Evolutionary conservation across 2,329 filamentous ascomycete genomes (phyloP).

Genomic region (Trichoderma citrinoviride): DNA sequence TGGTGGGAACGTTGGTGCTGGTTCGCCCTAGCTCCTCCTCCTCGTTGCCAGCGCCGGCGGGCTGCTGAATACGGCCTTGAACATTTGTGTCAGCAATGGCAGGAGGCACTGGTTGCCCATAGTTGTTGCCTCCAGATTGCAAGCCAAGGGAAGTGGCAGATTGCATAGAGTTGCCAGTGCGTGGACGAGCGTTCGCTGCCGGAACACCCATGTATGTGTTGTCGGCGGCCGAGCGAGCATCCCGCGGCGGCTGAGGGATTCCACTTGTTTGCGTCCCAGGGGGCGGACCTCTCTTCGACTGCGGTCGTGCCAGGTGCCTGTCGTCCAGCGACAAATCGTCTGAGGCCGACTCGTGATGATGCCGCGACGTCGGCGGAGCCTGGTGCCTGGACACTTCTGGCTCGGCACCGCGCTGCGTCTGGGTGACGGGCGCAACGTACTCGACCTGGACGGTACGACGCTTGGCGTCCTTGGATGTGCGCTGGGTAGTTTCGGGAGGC

Average conservation of each 20-base stretch:
- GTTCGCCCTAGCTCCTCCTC: slow-evolving; percentile 63
- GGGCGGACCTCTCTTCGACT: slow-evolving; percentile 43
- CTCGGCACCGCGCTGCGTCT: slow-evolving; percentile 68
- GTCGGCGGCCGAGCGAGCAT: slow-evolving; percentile 41
- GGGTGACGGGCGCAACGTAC: slow-evolving; percentile 87
- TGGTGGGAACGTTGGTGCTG: slow-evolving; percentile 58
- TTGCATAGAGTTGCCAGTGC: slow-evolving; percentile 78
- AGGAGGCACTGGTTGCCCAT: slow-evolving; percentile 84
- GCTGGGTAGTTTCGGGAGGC: slow-evolving; percentile 54
- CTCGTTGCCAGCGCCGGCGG: slow-evolving; percentile 53
- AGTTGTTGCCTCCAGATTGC: slow-evolving; percentile 59
- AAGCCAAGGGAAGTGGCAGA: slow-evolving; percentile 65
- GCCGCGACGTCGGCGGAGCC: slow-evolving; percentile 38
- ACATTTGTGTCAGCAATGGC: slow-evolving; percentile 84
- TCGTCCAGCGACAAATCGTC: slow-evolving; percentile 42
- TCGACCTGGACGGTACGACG: slow-evolving; percentile 94
- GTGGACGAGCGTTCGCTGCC: slow-evolving; percentile 58
- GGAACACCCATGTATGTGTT: slow-evolving; percentile 43
- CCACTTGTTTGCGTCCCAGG: slow-evolving; percentile 42
- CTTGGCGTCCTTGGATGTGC: slow-evolving; percentile 80
- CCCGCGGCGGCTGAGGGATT: slow-evolving; percentile 27
- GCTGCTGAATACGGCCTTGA: slow-evolving; percentile 86
- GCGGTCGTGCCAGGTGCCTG: slow-evolving; percentile 51
- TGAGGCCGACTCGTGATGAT: slow-evolving; percentile 40
- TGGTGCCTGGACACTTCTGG: slow-evolving; percentile 29